phyloP scores from a whole-genome alignment of 2,329 filamentous ascomycete species.

The Paraphaeosphaeria sporulosa region DNA sequence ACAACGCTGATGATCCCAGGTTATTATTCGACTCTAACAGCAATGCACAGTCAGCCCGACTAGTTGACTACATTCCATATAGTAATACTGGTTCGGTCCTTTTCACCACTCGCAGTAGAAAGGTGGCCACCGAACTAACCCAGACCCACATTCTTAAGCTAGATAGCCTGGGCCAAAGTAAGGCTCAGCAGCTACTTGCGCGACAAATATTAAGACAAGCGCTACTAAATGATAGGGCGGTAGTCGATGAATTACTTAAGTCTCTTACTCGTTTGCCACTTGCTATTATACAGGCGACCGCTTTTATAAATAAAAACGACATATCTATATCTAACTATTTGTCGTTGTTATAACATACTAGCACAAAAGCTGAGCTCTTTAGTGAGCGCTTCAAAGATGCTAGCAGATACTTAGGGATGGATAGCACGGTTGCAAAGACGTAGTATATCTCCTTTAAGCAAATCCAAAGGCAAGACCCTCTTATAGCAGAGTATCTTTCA shows the following conservation, averaged over 20 bases:
- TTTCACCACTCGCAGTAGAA: constrained; percentile 1
- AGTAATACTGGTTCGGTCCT: neutral
- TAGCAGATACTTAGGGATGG: constrained; percentile 34
- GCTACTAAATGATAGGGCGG: constrained; percentile 19
- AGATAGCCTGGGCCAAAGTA: neutral
- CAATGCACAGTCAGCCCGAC: neutral
- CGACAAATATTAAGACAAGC: neutral
- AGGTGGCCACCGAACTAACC: neutral
- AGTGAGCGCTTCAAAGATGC: constrained; percentile 44
- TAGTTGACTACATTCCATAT: too few relatives aligned
- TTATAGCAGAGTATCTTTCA: neutral
- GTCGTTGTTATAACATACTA: constrained; percentile 31
- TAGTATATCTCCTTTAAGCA: constrained; percentile 34
- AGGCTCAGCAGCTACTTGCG: neutral
- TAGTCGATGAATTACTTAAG: constrained; percentile 35
- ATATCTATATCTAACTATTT: constrained; percentile 18
- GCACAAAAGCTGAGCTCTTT: neutral
- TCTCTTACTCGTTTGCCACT: constrained; percentile 23
- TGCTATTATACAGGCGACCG: constrained; percentile 11
- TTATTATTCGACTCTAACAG: neutral
- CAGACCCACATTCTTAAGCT: neutral
- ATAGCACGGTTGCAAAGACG: constrained; percentile 47
- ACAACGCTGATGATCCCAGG: neutral
- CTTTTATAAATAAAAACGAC: constrained; percentile 43
- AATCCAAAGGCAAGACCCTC: constrained; percentile 6